phyloP scores from a whole-genome alignment of 2,329 filamentous ascomycete species.

The Metarhizium humberi region DNA sequence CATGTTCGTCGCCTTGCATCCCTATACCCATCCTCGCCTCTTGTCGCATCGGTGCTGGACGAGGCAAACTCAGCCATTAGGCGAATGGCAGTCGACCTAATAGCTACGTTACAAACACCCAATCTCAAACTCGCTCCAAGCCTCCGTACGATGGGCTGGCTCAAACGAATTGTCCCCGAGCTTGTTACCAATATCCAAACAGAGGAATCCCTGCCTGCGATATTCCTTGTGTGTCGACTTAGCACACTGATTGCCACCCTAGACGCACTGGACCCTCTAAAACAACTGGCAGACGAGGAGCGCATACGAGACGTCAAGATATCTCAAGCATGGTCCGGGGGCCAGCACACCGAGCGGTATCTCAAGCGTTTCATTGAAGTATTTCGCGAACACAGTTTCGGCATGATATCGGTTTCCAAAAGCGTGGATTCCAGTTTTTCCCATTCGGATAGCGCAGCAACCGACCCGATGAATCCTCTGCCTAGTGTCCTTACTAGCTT shows the following conservation, averaged over 20 bases:
- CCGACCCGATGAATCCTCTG: slow-evolving; percentile 42
- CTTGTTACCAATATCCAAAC: slow-evolving; percentile 31
- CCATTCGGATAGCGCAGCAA: slow-evolving; percentile 7
- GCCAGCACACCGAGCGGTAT: slow-evolving; percentile 89
- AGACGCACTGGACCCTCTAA: slow-evolving; percentile 73
- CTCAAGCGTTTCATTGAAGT: slow-evolving; percentile 95
- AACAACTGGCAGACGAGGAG: slow-evolving; percentile 86
- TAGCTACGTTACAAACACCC: slow-evolving; percentile 65
- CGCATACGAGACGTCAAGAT: slow-evolving; percentile 37
- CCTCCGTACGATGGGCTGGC: slow-evolving; percentile 84
- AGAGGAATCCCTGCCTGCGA: slow-evolving; percentile 65
- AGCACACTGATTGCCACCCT: slow-evolving; percentile 72
- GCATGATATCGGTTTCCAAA: slow-evolving; percentile 87
- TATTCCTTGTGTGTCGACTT: slow-evolving; percentile 82
- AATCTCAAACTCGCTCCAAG: slow-evolving; percentile 81
- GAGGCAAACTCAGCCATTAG: slow-evolving; percentile 86
- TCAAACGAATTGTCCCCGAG: slow-evolving; percentile 79
- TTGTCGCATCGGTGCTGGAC: slow-evolving; percentile 61
- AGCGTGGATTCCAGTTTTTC: slow-evolving; percentile 53
- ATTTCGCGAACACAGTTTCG: slow-evolving; percentile 94
- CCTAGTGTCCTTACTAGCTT: slow-evolving; percentile 78
- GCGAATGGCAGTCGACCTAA: slow-evolving; percentile 76
- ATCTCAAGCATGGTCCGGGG: slow-evolving; percentile 48
- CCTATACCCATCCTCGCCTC: slow-evolving; percentile 68
- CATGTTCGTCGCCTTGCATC: slow-evolving; percentile 81